These are phyloP conservation scores for Hypocrella siamensis DNA, from an alignment of 2,329 filamentous ascomycete species.

Conservation along the genomic window DNA sequence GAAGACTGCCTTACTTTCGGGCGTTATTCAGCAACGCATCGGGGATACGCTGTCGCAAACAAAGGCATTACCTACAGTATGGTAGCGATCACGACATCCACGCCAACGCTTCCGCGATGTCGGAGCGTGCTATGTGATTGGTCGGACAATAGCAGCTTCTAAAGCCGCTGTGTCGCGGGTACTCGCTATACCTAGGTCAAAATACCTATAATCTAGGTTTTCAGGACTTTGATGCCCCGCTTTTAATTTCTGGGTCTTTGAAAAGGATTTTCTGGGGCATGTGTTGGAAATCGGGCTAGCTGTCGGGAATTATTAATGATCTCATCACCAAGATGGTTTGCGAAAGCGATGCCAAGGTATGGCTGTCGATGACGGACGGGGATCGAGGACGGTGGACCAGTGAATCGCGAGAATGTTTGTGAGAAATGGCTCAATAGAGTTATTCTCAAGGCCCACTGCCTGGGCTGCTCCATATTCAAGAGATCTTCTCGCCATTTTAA, in stretches of 20 bases:
- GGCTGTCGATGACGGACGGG: too few species aligned
- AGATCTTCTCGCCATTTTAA: too few species aligned
- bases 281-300: not conserved
- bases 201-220: not conserved
- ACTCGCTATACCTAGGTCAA: not conserved
- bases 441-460: too few species aligned
- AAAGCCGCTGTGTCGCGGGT: conserved; percentile 3
- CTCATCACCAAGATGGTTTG: too few species aligned
- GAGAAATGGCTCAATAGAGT: too few species aligned
- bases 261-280: conserved; percentile 2
- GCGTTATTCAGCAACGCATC: not conserved
- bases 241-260: conserved; percentile 3
- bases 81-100: conserved; percentile 35
- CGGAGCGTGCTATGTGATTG: conserved; percentile 18
- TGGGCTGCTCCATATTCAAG: too few species aligned
- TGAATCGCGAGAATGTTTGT: too few species aligned
- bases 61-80: conserved; percentile 7
- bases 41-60: not conserved
- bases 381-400: too few species aligned
- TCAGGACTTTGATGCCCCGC: not conserved
- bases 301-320: conserved; percentile 1
- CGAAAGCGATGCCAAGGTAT: too few species aligned
- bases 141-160: conserved; percentile 9
- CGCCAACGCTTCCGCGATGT: conserved; percentile 33
- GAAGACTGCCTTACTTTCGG: not conserved